Conservation (phyloP, 1,139 yeast species). For the Hemisphaericaspora lyxosophila region DNA sequence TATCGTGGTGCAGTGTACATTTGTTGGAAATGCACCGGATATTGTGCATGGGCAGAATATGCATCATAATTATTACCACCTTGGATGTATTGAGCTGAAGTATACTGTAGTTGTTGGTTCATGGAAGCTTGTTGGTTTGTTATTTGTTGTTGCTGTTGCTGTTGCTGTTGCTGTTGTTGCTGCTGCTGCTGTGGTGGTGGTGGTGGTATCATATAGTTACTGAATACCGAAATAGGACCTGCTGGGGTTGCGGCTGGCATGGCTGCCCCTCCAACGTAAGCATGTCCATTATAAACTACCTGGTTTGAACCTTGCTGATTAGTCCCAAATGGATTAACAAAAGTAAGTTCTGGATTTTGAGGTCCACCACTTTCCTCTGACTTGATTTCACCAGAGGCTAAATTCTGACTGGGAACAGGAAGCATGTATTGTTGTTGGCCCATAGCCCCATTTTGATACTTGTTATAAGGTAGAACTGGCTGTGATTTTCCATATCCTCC, state of each 20-base stretch:
- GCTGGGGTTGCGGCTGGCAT: slow-evolving; percentile 11
- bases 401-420: slow-evolving; percentile 5
- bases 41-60: slow-evolving; percentile 14
- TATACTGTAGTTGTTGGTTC: slow-evolving; percentile 2
- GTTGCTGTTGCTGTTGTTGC: no score
- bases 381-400: slow-evolving; percentile 5
- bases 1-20: slow-evolving; percentile 11
- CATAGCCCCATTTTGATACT: slow-evolving; percentile 14
- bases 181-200: no score
- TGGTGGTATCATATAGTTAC: slow-evolving; percentile 14
- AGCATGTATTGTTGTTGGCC: slow-evolving; percentile 10
- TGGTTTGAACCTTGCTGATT: slow-evolving; percentile 5
- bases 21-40: slow-evolving; percentile 17
- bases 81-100: slow-evolving; percentile 1
- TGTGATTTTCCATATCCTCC: slow-evolving; percentile 16
- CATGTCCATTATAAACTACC: slow-evolving; percentile 4
- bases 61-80: slow-evolving; percentile 6
- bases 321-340: slow-evolving; percentile 24
- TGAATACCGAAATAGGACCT: slow-evolving; percentile 10
- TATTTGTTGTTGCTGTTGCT: no score
- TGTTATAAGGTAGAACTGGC: slow-evolving; percentile 13
- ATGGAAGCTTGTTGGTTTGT: slow-evolving; percentile 5
- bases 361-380: slow-evolving; percentile 15
- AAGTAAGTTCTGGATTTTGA: slow-evolving; percentile 16
- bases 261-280: slow-evolving; percentile 7